Evolutionary conservation across 139 green algal species (phyloP).

Genomic region (Zygnema circumcarinatum): DNA sequence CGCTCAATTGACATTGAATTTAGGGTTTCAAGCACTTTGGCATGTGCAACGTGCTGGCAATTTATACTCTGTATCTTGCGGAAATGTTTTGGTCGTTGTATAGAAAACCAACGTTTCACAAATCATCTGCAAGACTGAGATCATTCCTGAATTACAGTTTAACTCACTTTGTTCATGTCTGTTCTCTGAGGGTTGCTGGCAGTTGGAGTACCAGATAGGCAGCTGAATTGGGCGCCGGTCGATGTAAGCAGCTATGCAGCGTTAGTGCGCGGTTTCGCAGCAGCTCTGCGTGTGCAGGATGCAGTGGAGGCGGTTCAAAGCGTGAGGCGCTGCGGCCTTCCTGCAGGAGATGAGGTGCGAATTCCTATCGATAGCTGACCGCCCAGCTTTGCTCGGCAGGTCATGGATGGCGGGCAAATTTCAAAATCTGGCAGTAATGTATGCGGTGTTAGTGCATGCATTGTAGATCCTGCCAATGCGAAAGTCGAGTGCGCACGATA

Average conservation of each 20-base stretch:
- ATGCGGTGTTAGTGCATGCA: not conserved
- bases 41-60: too few relatives aligned
- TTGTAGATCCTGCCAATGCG: too few relatives aligned
- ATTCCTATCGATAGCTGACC: too few relatives aligned
- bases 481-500: too few relatives aligned
- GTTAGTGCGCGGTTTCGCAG: conserved; percentile 77
- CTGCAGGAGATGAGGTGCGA: conserved; percentile 45
- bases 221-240: conserved; percentile 62
- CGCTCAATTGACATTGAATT: too few relatives aligned
- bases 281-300: conserved; percentile 74
- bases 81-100: too few relatives aligned
- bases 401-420: not conserved
- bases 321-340: conserved; percentile 73
- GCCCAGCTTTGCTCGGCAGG: not conserved
- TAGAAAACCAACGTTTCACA: too few relatives aligned
- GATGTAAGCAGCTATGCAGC: conserved; percentile 65
- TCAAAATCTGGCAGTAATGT: not conserved
- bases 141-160: too few relatives aligned
- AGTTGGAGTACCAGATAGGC: not conserved
- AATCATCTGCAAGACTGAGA: too few relatives aligned
- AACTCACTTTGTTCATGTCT: too few relatives aligned
- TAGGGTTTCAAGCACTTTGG: too few relatives aligned
- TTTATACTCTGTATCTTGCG: too few relatives aligned
- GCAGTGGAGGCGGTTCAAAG: conserved; percentile 71
- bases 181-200: not conserved